Percentiles rank a stretch among this genome's conserved stretches.
Conservation (phyloP, 352 stramenopile species). For the Albugo laibachii region DNA sequence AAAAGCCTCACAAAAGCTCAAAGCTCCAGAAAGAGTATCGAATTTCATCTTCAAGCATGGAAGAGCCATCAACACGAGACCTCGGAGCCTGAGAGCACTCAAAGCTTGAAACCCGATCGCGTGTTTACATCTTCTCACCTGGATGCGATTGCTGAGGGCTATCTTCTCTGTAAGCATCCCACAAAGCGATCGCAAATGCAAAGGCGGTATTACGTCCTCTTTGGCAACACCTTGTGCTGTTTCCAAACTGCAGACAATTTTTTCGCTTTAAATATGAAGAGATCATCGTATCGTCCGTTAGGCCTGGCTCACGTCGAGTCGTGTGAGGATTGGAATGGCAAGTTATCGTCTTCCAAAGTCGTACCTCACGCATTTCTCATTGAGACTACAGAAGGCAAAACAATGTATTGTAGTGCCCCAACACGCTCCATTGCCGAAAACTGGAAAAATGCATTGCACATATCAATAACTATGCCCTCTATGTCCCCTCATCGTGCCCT, state of each 20-base stretch:
- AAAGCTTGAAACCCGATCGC: no score
- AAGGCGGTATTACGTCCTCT: conserved; percentile 57
- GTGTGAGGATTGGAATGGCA: conserved; percentile 43
- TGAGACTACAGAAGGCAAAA: conserved; percentile 45
- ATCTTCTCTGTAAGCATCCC: conserved; percentile 46
- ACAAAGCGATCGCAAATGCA: conserved; percentile 33
- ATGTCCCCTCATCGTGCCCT: conserved; percentile 47
- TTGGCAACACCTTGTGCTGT: conserved; percentile 61
- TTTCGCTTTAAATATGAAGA: conserved; percentile 1
- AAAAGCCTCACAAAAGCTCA: no score
- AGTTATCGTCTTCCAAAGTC: conserved; percentile 18
- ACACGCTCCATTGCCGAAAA: conserved; percentile 37
- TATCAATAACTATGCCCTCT: conserved; percentile 51
- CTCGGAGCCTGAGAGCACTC: no score
- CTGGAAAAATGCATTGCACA: conserved; percentile 50
- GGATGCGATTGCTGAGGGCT: conserved; percentile 43
- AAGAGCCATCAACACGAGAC: no score
- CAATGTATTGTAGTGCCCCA: conserved; percentile 34
- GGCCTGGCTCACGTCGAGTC: conserved; percentile 45
- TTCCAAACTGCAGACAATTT: conserved; percentile 53
- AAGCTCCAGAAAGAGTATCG: no score
- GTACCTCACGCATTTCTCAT: conserved; percentile 34
- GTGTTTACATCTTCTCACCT: conserved; percentile 18
- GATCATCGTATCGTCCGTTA: conserved; percentile 21
- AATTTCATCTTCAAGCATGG: no score